Evolutionary conservation across 1,139 yeast genomes (phyloP).

Genomic region (Blastobotrys raffinosifermentans): DNA sequence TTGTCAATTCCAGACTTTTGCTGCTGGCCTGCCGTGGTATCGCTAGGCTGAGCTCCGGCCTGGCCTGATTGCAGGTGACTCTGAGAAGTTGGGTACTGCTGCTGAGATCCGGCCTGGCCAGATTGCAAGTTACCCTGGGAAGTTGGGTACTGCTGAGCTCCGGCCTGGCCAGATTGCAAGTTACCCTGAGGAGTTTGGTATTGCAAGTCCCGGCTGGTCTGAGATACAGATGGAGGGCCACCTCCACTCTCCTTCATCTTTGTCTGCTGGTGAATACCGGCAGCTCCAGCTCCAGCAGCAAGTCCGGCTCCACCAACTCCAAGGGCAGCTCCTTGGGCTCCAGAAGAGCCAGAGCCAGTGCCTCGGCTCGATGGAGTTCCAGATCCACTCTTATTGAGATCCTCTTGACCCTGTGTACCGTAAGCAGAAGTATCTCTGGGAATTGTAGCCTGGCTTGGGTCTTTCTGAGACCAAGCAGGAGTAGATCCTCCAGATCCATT

Average conservation of each 20-base stretch:
- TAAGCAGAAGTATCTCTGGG: constrained; percentile 2
- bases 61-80: background rate
- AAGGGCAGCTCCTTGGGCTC: background rate
- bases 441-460: no score
- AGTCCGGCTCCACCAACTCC: constrained; percentile 7
- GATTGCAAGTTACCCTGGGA: background rate
- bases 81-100: background rate
- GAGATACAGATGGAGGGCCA: no score
- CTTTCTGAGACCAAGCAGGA: no score
- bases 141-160: background rate
- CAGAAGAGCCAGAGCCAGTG: background rate
- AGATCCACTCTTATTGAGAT: background rate
- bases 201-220: no score
- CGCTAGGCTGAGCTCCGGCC: no score
- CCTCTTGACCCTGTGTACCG: background rate
- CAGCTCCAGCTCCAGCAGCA: constrained; percentile 12
- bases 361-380: background rate
- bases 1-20: no score
- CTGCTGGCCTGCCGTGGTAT: no score
- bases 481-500: no score
- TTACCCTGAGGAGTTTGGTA: no score
- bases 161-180: no score
- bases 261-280: constrained; percentile 4
- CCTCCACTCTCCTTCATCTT: constrained; percentile 1
- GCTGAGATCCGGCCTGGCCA: background rate